A percentile compares a stretch with the other conserved stretches of the same genome.
Conservation (phyloP, 192 early-diverging fungal genomes). For the Irineochytrium annulatum region DNA sequence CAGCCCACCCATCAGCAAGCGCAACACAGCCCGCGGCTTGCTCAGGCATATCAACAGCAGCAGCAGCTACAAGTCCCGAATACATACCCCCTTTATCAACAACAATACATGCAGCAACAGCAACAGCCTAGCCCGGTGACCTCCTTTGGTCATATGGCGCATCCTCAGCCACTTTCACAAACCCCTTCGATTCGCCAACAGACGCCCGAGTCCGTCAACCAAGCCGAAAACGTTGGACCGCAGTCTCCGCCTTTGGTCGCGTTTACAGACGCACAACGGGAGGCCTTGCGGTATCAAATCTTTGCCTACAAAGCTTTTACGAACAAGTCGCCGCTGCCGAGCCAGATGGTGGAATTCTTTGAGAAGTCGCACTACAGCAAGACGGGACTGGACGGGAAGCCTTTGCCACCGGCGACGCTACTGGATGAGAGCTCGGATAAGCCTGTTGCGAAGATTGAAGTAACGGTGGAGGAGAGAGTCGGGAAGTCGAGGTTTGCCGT, state of each 20-base stretch:
- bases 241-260: constrained; percentile 1
- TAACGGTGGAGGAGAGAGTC: neutral
- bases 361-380: neutral
- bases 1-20: too few relatives aligned
- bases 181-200: too few relatives aligned
- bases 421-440: neutral
- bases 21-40: too few relatives aligned
- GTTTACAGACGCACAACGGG: constrained; percentile 56
- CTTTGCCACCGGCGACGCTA: neutral
- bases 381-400: neutral
- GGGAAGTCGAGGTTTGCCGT: neutral
- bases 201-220: neutral
- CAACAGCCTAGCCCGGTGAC: too few relatives aligned
- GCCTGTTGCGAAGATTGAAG: neutral
- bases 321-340: constrained; percentile 73
- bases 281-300: constrained; percentile 74
- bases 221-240: neutral
- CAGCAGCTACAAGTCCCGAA: too few relatives aligned
- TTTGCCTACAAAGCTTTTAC: constrained; percentile 79
- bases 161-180: too few relatives aligned
- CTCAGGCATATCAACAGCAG: too few relatives aligned
- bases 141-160: too few relatives aligned
- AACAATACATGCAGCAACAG: too few relatives aligned
- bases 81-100: too few relatives aligned
- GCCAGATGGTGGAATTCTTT: constrained; percentile 65